Conservation (phyloP, 495 filamentous ascomycete species). For the Glonium stellatum region DNA sequence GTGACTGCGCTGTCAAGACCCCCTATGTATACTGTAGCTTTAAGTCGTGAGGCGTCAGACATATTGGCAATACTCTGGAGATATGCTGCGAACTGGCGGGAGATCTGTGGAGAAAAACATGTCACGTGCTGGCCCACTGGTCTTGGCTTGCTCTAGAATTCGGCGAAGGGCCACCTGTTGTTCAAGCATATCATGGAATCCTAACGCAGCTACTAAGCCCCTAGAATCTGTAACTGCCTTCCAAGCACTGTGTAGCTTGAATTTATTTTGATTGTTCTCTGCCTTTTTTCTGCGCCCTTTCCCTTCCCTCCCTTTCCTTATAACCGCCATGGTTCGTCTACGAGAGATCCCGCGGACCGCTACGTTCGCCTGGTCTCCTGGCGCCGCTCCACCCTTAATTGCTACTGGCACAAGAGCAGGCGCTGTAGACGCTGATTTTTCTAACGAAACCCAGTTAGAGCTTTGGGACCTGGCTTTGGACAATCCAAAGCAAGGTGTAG, state of each 20-base stretch:
- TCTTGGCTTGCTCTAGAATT: neutral
- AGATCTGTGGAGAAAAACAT: neutral
- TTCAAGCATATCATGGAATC: neutral
- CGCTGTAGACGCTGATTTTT: constrained; percentile 94
- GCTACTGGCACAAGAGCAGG: constrained; percentile 95
- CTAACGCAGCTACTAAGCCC: neutral
- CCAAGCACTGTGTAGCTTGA: neutral
- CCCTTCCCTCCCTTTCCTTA: constrained; percentile 13
- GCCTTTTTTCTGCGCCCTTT: constrained; percentile 24
- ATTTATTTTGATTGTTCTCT: constrained; percentile 2
- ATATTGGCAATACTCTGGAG: constrained; percentile 41
- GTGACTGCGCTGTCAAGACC: constrained; percentile 78
- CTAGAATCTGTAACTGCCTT: neutral
- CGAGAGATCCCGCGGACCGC: constrained; percentile 93
- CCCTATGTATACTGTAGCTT: constrained; percentile 84
- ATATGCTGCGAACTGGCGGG: neutral
- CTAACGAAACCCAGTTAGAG: constrained; percentile 92
- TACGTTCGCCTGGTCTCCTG: constrained; percentile 93
- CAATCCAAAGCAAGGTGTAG: constrained; percentile 61
- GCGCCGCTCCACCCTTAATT: constrained; percentile 64
- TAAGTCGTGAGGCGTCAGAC: constrained; percentile 77
- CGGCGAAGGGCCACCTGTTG: constrained; percentile 1
- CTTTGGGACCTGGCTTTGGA: constrained; percentile 88
- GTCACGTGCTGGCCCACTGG: constrained; percentile 1
- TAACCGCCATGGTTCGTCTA: constrained; percentile 77